These are phyloP conservation scores for Graphilbum fragrans DNA, from an alignment of 2,329 filamentous ascomycete species.

Conservation along the genomic window DNA sequence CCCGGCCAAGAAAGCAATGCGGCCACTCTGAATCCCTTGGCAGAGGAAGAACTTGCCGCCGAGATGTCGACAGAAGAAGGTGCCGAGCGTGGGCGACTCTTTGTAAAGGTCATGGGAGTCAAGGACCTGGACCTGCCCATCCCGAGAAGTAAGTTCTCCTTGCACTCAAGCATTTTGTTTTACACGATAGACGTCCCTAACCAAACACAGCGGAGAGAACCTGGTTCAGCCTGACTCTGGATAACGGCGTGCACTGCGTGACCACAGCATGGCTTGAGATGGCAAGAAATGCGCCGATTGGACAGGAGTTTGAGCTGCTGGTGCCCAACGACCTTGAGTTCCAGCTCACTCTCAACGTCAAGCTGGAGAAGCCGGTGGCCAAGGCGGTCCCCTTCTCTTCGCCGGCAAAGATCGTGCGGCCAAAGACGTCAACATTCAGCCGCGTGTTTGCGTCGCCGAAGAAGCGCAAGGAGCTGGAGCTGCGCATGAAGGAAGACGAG, in stretches of 20 bases:
- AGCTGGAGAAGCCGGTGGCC: conserved; percentile 62
- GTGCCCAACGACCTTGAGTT: conserved; percentile 98
- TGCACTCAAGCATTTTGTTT: background rate
- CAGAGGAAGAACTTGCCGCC: conserved; percentile 53
- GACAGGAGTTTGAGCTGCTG: conserved; percentile 95
- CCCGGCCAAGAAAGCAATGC: conserved; percentile 82
- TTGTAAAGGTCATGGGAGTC: conserved; percentile 97
- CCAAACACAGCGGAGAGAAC: conserved; percentile 60
- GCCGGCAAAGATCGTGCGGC: conserved; percentile 50
- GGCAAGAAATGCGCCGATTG: conserved; percentile 83
- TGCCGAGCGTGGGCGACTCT: conserved; percentile 78
- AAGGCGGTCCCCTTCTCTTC: conserved; percentile 34
- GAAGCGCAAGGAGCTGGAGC: conserved; percentile 90
- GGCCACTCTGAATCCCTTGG: conserved; percentile 48
- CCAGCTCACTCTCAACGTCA: conserved; percentile 91
- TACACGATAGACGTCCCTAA: conserved; percentile 1
- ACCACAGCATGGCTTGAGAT: conserved; percentile 94
- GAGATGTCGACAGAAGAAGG: conserved; percentile 58
- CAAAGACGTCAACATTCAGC: conserved; percentile 81
- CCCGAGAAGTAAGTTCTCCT: conserved; percentile 59
- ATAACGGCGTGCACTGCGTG: conserved; percentile 95
- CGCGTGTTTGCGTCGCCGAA: conserved; percentile 88
- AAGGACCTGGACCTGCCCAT: conserved; percentile 90
- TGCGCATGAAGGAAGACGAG: conserved; percentile 71
- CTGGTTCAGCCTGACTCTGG: conserved; percentile 93